These are phyloP conservation scores for Cardiospermum halicacabum DNA, from an alignment of 345 rosid species.

Conservation along the genomic window DNA sequence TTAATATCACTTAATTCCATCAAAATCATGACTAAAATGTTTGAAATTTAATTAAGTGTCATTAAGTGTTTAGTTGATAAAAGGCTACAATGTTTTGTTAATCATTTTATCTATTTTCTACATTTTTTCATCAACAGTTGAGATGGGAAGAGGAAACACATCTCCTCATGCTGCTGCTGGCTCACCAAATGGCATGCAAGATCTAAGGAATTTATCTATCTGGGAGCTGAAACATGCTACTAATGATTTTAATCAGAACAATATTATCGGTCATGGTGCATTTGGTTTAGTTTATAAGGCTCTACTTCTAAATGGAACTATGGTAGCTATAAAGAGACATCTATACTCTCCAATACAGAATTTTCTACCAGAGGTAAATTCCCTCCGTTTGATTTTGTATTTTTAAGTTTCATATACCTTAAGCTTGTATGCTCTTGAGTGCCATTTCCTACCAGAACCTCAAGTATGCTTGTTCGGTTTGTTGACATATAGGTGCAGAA, in stretches of 20 bases:
- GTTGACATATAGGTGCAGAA: constrained; percentile 32
- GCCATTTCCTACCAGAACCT: not conserved
- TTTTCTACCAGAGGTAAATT: constrained; percentile 29
- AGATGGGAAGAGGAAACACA: constrained; percentile 22
- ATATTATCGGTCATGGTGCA: constrained; percentile 41
- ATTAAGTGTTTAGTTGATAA: no score
- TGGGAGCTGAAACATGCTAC: constrained; percentile 42
- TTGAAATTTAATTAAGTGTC: no score
- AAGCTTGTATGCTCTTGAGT: not conserved
- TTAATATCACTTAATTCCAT: no score
- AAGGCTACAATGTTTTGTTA: not conserved
- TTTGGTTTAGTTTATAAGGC: constrained; percentile 42
- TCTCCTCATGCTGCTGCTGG: constrained; percentile 17
- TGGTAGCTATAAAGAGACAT: constrained; percentile 41
- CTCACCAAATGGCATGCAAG: constrained; percentile 16
- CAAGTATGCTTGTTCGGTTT: not conserved
- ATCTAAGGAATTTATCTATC: constrained; percentile 25
- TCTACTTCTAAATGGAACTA: constrained; percentile 42
- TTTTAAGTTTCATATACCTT: not conserved
- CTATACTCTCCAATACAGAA: constrained; percentile 18
- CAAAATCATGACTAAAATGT: no score
- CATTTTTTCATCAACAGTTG: constrained; percentile 22
- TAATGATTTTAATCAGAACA: constrained; percentile 33
- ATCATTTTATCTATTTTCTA: not conserved
- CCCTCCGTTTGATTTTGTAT: not conserved